Base-by-base conservation (phyloP, 345 rosid species). In the Raphanus raphanistrum region DNA sequence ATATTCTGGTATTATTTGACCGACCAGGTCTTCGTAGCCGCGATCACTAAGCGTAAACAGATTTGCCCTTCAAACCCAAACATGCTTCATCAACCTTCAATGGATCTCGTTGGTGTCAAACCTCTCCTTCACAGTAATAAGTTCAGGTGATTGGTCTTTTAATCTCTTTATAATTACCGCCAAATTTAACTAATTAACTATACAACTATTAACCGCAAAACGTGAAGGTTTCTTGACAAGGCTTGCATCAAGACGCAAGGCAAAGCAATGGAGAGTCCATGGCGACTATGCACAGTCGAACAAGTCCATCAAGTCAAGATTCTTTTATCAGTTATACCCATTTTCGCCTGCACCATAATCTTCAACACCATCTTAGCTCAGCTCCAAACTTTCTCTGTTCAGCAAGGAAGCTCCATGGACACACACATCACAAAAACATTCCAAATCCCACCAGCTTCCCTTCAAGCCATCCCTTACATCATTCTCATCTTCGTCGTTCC, bases 211-310 rank as follows among this genome's bases (percentile, higher is more conserved):
- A 66, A 43, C 63, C 36, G 28, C 59, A 48, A 11, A 28, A 54
- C 29, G 6, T 78, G 78, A 72, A 94, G 98, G 85, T 95, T 90
- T 84, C 85, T 95, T 82, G 91, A 95, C 77, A 95, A 92, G 79
- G 99, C 97, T 8, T 92, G 93, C 89, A 87, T 92, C 73, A 90
- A 77, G 77, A 80, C 68, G 43, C 82, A 90, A 68, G 93, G 83
- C 35, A 91, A 83, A 62, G 31, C 71, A 75, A 75, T 55, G 4
- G 98, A 94, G 85, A 85, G 90, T 72, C 96, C 94, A 70, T 95
- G 99, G 99, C 87, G 90, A 82, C 84, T 95, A 1, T 95, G 99
- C 87, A 89, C 86, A 0, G 82, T 85, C 58, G 77, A 76, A 74
- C 90, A 88, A 82, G 92, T 90, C 5, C 87, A 86, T 72, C 88